Base-by-base conservation (phyloP, 768 basidiomycete species). In the Boletus eberwhitei region DNA sequence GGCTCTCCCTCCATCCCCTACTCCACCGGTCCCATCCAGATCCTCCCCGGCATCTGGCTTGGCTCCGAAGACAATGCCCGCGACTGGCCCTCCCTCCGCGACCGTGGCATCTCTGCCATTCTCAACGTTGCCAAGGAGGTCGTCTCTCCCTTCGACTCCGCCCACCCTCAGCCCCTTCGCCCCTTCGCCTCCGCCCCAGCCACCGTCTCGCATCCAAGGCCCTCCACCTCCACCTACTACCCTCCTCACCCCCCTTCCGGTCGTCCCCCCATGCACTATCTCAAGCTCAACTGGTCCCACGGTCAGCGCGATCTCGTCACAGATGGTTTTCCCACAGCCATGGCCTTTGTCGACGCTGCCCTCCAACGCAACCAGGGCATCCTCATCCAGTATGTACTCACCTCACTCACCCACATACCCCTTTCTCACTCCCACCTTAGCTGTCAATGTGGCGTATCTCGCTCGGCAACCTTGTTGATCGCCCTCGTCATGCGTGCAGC, bases 101-200 rank as follows among this genome's bases (percentile, higher is more conserved):
- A 87, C 48, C 81, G 85, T 34, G 83, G 86, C 37, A 93, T 95
- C 65, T 82, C 79, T 57, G 83, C 88, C 42, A 81, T 96, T 21
- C 81, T 96, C 71, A 95, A 96, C 69, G 94, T 96, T 34, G 93
- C 93, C 43, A 93, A 95, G 74, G 93, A 97, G 70, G 90, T 97
- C 58, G 68, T 77, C 41, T 82, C 83, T n/a, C 83, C 86, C 47
- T 83, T 90, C 63, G 86, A 88, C 63, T 59, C 75, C 26, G 61
- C 70, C 31, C 62, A 67, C 41, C 60, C 76, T 2, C 79, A 79
- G 45, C 75, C 82, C 39, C 71, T 83, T 24, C 84, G 87, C 17
- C 73, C 82, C 14, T 82, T 83, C 47, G 76, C 79, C 4, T 90
- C 87, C n/a, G 82, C 86, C 4, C 88, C 87, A 29, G 81, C 88